Conservation (phyloP, 305 asterid species). For the Plantago coronopus region DNA sequence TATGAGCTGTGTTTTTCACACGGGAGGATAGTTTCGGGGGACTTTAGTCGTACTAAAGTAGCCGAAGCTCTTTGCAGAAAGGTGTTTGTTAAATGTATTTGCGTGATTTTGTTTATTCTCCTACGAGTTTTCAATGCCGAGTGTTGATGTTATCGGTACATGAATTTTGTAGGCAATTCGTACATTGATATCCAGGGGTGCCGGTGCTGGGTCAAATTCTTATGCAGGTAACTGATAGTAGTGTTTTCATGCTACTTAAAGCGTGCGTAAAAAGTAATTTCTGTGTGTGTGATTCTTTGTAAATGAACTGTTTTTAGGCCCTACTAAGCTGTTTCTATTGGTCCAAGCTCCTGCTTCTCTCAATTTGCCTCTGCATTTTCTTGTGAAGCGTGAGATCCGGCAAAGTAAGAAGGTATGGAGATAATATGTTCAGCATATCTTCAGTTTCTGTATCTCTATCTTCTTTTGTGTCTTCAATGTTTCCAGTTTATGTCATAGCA, state of each 20-base stretch:
- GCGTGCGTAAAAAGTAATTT: not conserved
- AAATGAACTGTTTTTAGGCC: conserved; percentile 44
- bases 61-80: conserved; percentile 70
- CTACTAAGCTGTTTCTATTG: conserved; percentile 72
- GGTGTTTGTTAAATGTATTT: conserved; percentile 34
- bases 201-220: conserved; percentile 80
- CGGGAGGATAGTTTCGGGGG: conserved; percentile 37
- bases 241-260: conserved; percentile 5
- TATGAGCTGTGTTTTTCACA: conserved; percentile 65
- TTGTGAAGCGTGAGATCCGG: conserved; percentile 79
- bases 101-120: not conserved
- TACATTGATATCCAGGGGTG: conserved; percentile 72
- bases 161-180: conserved; percentile 60
- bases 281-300: conserved; percentile 18
- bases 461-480: not conserved
- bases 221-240: conserved; percentile 45
- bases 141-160: no score
- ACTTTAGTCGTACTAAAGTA: conserved; percentile 49
- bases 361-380: conserved; percentile 69
- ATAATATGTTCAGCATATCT: not conserved
- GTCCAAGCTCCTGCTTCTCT: conserved; percentile 75
- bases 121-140: not conserved
- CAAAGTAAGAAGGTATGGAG: conserved; percentile 59
- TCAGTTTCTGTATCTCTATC: conserved; percentile 1
- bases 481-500: conserved; percentile 2